Evolutionary conservation across 2,329 filamentous ascomycete species (phyloP), one percentile per base, ranked within the genome.

Genomic region (Ophiostoma tasmaniense): DNA sequence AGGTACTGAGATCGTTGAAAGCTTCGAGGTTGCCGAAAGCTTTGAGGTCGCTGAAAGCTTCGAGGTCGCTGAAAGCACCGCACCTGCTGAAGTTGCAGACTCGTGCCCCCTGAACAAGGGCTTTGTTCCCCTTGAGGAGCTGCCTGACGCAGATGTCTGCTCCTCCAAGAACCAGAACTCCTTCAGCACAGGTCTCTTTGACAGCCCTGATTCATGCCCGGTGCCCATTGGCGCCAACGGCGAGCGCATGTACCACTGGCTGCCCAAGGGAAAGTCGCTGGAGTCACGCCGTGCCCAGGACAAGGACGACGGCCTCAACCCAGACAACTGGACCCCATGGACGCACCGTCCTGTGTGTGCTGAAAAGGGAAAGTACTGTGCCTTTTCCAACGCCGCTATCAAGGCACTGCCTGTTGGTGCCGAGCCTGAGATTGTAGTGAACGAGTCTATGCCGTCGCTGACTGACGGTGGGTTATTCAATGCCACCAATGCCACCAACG

Each of bases 321-420:
- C 71, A 20, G n/a, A 55, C 1, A 67, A 14, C 55, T 75, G 72
- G 73, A n/a, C 65, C 0, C 75, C 75, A 0, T 77, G 75, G 75
- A 76, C 75, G 14, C 72, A 75, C 59, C 67, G 45, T 1, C 76
- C 76, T 0, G 71, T 71, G 37, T 77, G 76, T 42, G 70, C 71
- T 14, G 66, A 67, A 17, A 28, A 39, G 14, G 71, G 70, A 1
- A 68, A 59, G n/a, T 76, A 73, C 67, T 76, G 75, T 67, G 73
- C 74, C 33, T 75, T 72, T 42, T 75, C 75, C 2, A 65, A 70
- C 35, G 70, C 71, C 11, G 30, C 70, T 11, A 71, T 76, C 30
- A 73, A 69, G 25, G 67, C 55, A 0, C 71, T 70, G 5, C 45
- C 67, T 3, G 5, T 65, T 3, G 68, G 68, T 11, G 65, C 17